These are phyloP conservation scores for Paracorniculantispora psalliotae DNA, from an alignment of 2,329 filamentous ascomycete species.

Conservation along the genomic window DNA sequence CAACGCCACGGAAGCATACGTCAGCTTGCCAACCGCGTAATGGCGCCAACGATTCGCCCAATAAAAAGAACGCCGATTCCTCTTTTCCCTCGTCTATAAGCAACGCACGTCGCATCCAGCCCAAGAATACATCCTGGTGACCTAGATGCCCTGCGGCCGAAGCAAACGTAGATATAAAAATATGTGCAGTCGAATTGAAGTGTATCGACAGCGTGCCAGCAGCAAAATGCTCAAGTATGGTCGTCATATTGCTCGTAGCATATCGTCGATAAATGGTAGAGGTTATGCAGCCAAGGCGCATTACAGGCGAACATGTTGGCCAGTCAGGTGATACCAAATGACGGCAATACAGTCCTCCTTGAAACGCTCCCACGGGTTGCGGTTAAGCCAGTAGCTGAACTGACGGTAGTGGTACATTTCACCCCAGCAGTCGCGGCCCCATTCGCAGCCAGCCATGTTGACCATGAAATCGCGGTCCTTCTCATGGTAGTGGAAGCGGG, in stretches of 20 bases:
- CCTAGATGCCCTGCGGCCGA: neutral
- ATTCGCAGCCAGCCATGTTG: constrained; percentile 98
- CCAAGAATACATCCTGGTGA: neutral
- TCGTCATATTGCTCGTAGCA: too few relatives aligned
- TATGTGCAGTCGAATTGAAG: constrained; percentile 16
- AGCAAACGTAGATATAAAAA: neutral
- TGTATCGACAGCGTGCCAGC: too few relatives aligned
- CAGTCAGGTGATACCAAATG: constrained; percentile 60
- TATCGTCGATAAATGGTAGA: constrained; percentile 9
- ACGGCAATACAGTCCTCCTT: constrained; percentile 61
- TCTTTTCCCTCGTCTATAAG: neutral
- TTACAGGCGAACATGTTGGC: constrained; percentile 54
- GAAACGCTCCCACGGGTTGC: constrained; percentile 72
- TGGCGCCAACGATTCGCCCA: neutral
- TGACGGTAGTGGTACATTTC: constrained; percentile 97
- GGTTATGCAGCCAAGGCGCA: neutral
- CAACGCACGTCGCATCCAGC: neutral
- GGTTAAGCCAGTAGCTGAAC: constrained; percentile 84
- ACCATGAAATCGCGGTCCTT: constrained; percentile 87
- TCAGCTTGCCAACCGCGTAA: neutral
- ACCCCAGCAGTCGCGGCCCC: constrained; percentile 94
- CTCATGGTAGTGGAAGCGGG: constrained; percentile 78
- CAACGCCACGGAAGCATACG: neutral
- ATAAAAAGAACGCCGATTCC: constrained; percentile 8
- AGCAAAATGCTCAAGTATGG: too few relatives aligned